Evolutionary conservation across 371 early-diverging fungal species (phyloP).

Genomic region (Fennellomyces sp.): DNA sequence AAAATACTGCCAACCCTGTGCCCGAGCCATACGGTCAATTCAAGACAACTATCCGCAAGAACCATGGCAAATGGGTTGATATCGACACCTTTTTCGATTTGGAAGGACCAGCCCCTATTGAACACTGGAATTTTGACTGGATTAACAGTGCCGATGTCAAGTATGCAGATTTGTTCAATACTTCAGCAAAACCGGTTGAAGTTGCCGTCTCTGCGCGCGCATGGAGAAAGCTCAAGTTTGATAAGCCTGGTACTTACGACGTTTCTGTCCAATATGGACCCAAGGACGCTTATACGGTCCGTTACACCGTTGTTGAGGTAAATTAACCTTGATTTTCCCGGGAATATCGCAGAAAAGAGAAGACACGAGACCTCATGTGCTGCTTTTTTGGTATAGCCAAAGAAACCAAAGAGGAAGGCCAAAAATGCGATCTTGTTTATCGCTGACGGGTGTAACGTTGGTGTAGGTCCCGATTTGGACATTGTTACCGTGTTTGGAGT

Average conservation of each 20-base stretch:
- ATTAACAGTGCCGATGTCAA: constrained; percentile 54
- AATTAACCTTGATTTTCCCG: too few relatives aligned
- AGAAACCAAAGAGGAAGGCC: constrained; percentile 58
- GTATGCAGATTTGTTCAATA: constrained; percentile 30
- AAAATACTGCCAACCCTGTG: constrained; percentile 38
- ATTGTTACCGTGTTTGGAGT: too few relatives aligned
- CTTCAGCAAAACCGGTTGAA: constrained; percentile 43
- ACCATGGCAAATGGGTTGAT: constrained; percentile 41
- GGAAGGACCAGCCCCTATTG: constrained; percentile 32
- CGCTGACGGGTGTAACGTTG: constrained; percentile 71
- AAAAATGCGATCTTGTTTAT: constrained; percentile 77
- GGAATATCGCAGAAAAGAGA: too few relatives aligned
- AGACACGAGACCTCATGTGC: too few relatives aligned
- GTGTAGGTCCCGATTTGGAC: constrained; percentile 38
- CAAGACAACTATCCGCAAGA: constrained; percentile 47
- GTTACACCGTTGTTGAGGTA: constrained; percentile 38
- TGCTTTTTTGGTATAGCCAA: constrained; percentile 25
- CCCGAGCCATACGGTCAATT: constrained; percentile 29
- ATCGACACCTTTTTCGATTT: constrained; percentile 44
- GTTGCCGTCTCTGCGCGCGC: constrained; percentile 55
- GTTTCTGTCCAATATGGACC: constrained; percentile 40
- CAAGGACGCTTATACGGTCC: constrained; percentile 34
- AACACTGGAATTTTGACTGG: constrained; percentile 57
- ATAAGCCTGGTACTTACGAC: constrained; percentile 60
- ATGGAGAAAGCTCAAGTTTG: constrained; percentile 59